Evolutionary conservation across 441 rosid genomes (phyloP).

Genomic region (Erodium trifolium): DNA sequence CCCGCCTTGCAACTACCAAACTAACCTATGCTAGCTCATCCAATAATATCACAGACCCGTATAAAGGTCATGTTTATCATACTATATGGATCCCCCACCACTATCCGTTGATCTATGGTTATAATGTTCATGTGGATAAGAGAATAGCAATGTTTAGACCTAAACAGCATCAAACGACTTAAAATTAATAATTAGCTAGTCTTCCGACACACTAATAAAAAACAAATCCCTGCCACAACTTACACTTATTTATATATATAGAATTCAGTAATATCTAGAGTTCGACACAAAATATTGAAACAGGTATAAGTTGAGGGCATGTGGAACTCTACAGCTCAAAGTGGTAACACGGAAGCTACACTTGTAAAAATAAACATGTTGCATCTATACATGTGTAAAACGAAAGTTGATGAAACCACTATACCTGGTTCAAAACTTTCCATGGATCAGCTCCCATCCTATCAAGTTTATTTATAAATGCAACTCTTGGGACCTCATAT

Average conservation of each 20-base stretch:
- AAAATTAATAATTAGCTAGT: background rate
- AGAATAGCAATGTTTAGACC: background rate
- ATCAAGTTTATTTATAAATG: constrained; percentile 94
- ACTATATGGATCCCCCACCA: too few relatives aligned
- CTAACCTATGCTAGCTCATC: too few relatives aligned
- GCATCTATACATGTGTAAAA: background rate
- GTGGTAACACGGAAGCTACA: background rate
- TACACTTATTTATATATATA: background rate
- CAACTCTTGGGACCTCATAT: constrained; percentile 86
- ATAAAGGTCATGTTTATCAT: too few relatives aligned
- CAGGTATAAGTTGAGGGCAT: background rate
- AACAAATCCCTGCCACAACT: background rate
- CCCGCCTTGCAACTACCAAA: too few relatives aligned
- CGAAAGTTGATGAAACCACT: background rate
- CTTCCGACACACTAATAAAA: background rate
- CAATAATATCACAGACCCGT: too few relatives aligned
- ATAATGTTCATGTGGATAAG: background rate
- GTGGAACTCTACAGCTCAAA: background rate
- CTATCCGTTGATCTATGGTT: too few relatives aligned
- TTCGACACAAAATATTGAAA: background rate
- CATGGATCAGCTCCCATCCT: constrained; percentile 99
- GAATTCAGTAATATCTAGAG: background rate
- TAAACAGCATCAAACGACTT: background rate
- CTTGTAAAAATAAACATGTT: background rate
- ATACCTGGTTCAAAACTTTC: constrained; percentile 92